These are phyloP conservation scores for Tetracladium maxilliforme DNA, from an alignment of 2,329 filamentous ascomycete species.

Conservation along the genomic window DNA sequence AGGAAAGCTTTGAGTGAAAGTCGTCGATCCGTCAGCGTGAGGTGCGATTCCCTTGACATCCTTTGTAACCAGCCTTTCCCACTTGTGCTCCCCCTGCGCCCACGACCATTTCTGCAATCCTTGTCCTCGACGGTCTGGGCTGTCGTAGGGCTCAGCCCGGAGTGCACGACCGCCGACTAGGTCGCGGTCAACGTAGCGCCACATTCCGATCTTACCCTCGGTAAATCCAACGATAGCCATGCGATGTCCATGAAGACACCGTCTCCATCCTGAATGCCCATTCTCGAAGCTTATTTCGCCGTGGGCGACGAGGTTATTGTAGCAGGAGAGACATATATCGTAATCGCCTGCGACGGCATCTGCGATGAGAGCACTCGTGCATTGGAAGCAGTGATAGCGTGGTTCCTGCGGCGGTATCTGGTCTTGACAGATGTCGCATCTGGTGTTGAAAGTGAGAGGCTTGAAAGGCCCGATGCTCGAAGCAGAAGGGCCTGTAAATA, in stretches of 20 bases:
- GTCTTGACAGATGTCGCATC: slow-evolving; percentile 66
- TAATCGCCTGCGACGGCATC: slow-evolving; percentile 54
- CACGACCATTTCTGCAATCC: slow-evolving; percentile 37
- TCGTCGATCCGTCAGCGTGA: slow-evolving; percentile 8
- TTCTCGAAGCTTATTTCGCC: slow-evolving; percentile 60
- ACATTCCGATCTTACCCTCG: slow-evolving; percentile 50
- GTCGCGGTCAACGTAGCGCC: slow-evolving; percentile 53
- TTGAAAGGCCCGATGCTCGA: slow-evolving; percentile 38
- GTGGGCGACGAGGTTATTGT: slow-evolving; percentile 47
- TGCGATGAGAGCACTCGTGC: slow-evolving; percentile 35
- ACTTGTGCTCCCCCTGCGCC: slow-evolving; percentile 22
- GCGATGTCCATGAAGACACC: slow-evolving; percentile 67
- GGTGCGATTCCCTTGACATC: slow-evolving; percentile 30
- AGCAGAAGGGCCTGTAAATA: slow-evolving; percentile 30
- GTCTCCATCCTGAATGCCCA: slow-evolving; percentile 67
- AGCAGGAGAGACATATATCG: slow-evolving; percentile 72
- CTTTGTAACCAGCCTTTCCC: slow-evolving; percentile 31
- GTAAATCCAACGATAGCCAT: slow-evolving; percentile 73
- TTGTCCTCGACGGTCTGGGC: slow-evolving; percentile 12
- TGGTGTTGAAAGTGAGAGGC: slow-evolving; percentile 55
- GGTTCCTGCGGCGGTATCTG: slow-evolving; percentile 54
- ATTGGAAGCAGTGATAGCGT: slow-evolving; percentile 69
- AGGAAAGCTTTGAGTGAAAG: slow-evolving; percentile 34
- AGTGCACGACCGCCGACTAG: slow-evolving; percentile 65
- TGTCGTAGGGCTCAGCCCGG: slow-evolving; percentile 35